These are phyloP conservation scores for Talaromyces sp. DNA, from an alignment of 2,329 filamentous ascomycete species.

Conservation along the genomic window DNA sequence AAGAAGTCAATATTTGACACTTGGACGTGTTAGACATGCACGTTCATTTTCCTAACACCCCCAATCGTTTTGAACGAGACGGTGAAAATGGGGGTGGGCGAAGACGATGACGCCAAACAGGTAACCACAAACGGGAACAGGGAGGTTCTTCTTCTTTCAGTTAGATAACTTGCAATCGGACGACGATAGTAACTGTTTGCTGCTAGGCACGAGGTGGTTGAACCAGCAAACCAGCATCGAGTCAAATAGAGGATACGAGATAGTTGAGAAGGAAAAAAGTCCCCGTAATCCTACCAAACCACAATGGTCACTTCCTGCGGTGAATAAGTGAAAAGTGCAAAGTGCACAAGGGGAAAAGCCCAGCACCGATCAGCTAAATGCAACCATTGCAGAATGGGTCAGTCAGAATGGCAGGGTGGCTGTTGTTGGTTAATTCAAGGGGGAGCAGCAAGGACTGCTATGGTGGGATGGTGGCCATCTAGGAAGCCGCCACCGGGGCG, in stretches of 20 bases:
- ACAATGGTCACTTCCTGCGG: background rate
- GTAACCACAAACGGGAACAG: background rate
- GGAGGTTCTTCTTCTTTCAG: background rate
- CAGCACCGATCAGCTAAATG: background rate
- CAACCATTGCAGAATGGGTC: background rate
- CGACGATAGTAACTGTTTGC: background rate
- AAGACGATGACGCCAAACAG: background rate
- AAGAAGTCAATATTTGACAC: background rate
- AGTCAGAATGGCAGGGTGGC: background rate
- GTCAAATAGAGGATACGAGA: background rate
- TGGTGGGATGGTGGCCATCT: background rate
- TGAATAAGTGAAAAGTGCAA: background rate
- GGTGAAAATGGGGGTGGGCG: background rate
- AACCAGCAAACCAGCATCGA: background rate
- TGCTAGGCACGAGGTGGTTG: background rate
- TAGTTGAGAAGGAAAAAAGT: background rate
- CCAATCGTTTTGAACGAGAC: background rate
- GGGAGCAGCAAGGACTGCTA: background rate
- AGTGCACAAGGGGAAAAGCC: background rate
- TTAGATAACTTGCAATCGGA: background rate
- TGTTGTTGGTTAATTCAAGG: background rate
- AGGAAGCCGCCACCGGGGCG: background rate
- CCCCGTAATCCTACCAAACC: background rate
- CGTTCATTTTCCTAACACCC: background rate
- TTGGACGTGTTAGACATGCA: background rate